Percentiles rank a stretch among this genome's conserved stretches.
Evolutionary conservation across 2,329 filamentous ascomycete species (phyloP).

Genomic region (Calonectria fujianensis): DNA sequence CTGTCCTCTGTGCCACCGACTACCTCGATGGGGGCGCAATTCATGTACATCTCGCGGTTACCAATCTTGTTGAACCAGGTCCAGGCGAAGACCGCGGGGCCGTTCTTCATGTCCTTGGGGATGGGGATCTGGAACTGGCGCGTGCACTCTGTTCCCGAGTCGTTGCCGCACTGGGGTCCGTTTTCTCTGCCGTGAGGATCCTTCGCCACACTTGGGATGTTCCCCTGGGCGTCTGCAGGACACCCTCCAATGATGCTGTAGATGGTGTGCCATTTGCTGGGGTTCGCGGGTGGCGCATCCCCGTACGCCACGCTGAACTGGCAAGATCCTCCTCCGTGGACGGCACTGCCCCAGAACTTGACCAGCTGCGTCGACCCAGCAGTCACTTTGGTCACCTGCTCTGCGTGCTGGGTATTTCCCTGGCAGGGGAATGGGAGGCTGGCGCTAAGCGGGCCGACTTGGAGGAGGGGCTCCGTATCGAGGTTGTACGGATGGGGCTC

Average conservation of each 20-base stretch:
- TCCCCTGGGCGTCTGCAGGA: constrained; percentile 51
- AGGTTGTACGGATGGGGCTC: constrained; percentile 57
- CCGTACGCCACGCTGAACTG: constrained; percentile 55
- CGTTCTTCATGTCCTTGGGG: constrained; percentile 57
- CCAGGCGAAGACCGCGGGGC: constrained; percentile 82
- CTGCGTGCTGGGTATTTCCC: constrained; percentile 45
- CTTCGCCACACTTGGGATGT: constrained; percentile 28
- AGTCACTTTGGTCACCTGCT: constrained; percentile 50
- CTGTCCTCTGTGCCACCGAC: constrained; percentile 59
- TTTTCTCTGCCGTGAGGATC: constrained; percentile 50
- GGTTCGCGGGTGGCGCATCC: constrained; percentile 45
- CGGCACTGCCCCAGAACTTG: constrained; percentile 55
- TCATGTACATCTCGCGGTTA: constrained; percentile 92
- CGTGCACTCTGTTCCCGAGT: constrained; percentile 49
- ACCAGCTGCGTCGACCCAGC: constrained; percentile 50
- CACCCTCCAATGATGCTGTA: constrained; percentile 54
- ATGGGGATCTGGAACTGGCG: constrained; percentile 53
- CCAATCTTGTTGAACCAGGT: constrained; percentile 86
- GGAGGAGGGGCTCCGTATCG: constrained; percentile 50
- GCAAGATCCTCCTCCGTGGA: constrained; percentile 54
- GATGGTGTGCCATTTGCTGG: constrained; percentile 49
- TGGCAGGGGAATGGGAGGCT: constrained; percentile 53
- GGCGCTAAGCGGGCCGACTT: constrained; percentile 48
- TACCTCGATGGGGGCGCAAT: constrained; percentile 83
- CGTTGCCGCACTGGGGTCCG: constrained; percentile 49